phyloP scores from a whole-genome alignment of 306 rosid genomes.

The Gillenia trifoliata region DNA sequence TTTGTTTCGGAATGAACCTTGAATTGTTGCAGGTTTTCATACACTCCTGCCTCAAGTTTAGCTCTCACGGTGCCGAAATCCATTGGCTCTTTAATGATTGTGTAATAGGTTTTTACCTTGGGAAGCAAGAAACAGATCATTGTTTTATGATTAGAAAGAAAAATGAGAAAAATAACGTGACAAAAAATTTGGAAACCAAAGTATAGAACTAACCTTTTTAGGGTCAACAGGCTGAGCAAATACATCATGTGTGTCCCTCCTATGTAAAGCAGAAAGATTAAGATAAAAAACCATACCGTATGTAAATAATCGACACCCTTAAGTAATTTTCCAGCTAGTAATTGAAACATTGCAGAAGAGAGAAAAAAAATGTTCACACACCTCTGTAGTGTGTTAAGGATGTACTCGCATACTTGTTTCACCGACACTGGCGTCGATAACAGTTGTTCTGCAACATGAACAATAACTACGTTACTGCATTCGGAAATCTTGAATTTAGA shows the following conservation, averaged over 20 bases:
- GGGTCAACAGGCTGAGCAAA: constrained; percentile 34
- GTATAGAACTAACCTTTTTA: constrained; percentile 22
- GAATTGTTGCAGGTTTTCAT: constrained; percentile 29
- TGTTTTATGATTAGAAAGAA: not conserved
- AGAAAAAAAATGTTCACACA: not conserved
- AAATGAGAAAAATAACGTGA: not conserved
- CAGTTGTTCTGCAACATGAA: not conserved
- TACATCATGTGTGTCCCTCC: constrained; percentile 22
- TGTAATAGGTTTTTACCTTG: constrained; percentile 30
- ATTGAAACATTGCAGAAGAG: not conserved
- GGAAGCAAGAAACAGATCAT: not conserved
- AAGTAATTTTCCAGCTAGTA: not conserved
- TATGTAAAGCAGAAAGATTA: constrained; percentile 1
- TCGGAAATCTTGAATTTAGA: not conserved
- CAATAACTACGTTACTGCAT: not conserved
- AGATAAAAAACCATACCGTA: not conserved
- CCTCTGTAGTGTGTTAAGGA: constrained; percentile 37
- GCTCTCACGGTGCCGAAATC: constrained; percentile 42
- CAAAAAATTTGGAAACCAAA: not conserved
- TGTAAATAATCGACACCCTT: not conserved
- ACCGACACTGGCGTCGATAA: constrained; percentile 16
- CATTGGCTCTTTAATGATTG: constrained; percentile 35
- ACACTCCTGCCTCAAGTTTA: constrained; percentile 29
- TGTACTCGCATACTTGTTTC: constrained; percentile 17
- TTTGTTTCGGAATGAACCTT: constrained; percentile 24